Evolutionary conservation across 2,329 filamentous ascomycete genomes (phyloP).

Genomic region (Penicillium sp.): DNA sequence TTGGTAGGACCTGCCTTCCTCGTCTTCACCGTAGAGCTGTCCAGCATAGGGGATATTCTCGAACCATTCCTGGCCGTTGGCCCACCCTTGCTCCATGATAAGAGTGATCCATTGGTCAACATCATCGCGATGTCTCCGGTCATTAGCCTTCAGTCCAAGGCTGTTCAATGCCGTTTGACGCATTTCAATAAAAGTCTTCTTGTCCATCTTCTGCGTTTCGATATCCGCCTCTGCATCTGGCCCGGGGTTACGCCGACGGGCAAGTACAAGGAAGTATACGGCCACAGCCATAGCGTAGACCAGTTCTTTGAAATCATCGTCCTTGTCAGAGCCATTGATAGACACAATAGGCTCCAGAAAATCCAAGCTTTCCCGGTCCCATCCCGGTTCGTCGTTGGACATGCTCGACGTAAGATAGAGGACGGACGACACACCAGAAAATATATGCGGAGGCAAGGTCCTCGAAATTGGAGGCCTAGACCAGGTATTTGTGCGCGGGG

Average conservation of each 20-base stretch:
- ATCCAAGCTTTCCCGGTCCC: constrained; percentile 39
- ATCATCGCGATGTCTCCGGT: constrained; percentile 46
- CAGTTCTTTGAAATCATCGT: constrained; percentile 44
- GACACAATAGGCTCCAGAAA: constrained; percentile 40
- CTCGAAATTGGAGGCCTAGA: constrained; percentile 40
- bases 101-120: constrained; percentile 62
- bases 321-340: constrained; percentile 47
- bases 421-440: constrained; percentile 66
- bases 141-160: constrained; percentile 37
- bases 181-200: constrained; percentile 43
- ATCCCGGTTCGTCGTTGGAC: constrained; percentile 49
- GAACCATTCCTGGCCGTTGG: constrained; percentile 66
- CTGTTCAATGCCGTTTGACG: constrained; percentile 38
- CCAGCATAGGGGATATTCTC: constrained; percentile 50
- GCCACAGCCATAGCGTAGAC: constrained; percentile 42
- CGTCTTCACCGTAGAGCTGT: constrained; percentile 36
- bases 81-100: constrained; percentile 51
- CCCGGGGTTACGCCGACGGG: constrained; percentile 49
- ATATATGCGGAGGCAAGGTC: constrained; percentile 67
- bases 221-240: constrained; percentile 9
- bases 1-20: constrained; percentile 35
- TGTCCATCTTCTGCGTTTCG: constrained; percentile 37
- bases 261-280: constrained; percentile 45
- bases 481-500: constrained; percentile 35
- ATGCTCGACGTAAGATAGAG: constrained; percentile 46